Base-by-base conservation (phyloP, 75 land plant species). In the Isoetes taiwanensis region DNA sequence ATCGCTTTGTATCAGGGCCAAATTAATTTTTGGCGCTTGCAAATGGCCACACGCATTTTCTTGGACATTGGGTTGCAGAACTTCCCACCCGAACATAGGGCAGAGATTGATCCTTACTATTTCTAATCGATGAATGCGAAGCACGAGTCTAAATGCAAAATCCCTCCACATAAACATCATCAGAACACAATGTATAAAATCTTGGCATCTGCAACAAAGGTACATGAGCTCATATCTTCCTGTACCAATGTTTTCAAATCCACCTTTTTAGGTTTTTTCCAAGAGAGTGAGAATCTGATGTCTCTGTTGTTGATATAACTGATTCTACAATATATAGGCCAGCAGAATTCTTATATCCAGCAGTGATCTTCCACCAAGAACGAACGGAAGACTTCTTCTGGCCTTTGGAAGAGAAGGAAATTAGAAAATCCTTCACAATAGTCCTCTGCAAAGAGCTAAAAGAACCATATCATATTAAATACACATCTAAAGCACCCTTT, bases 381-480 rank as follows among this genome's bases (percentile, higher is more conserved):
- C 73, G 34, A 1, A 58, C 79, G 1, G 86, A 64, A 6, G 85
- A 66, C 25, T 37, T 21, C 17, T 16, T 1, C 16, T 38, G 8
- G 6, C 71, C 12, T 3, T 35, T 21, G 38, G 20, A 8, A 34
- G 39, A 41, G 56, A 88, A 57, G 26, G 95, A 88, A 39, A 56
- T n/a, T 46, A 86, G 37, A 77, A 86, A 84, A 34, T 80, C 84
- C 28, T 65, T 1, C 38, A 86, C 27, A 27, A 73, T 73, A 54
- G 77, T 70, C 14, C 62, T 67, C 63, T 86, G 84, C 32, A 79
- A 26, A 1, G 82, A 57, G 6, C 52, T 73, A 75, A 88, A 88
- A 12, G 59, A 57, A 24, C 95, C 95, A 34, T 88, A 88, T 80
- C 82, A 88, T 38, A 80, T 69, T 60, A 88, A 60, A 52, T 78